Evolutionary conservation across 768 basidiomycete genomes (phyloP).

Genomic region (Amanita rubescens): DNA sequence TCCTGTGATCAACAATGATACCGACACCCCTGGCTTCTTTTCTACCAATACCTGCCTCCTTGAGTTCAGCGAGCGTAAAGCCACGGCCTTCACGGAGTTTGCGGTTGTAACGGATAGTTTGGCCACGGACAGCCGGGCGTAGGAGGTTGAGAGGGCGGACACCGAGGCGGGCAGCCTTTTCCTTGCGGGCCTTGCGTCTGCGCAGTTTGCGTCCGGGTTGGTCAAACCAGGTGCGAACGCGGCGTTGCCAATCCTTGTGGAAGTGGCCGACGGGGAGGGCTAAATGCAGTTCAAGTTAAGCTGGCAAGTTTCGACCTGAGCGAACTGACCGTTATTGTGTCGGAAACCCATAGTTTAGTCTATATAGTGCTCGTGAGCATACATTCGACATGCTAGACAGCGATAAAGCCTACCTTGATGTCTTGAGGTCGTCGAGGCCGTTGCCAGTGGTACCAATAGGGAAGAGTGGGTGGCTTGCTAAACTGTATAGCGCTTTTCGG

Average conservation of each 20-base stretch:
- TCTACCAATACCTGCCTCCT: conserved; percentile 89
- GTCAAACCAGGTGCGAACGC: conserved; percentile 97
- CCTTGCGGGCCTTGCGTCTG: conserved; percentile 85
- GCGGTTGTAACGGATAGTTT: conserved; percentile 97
- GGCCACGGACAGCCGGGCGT: conserved; percentile 94
- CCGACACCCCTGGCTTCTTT: conserved; percentile 92
- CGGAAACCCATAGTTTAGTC: conserved; percentile 67
- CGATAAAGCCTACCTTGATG: conserved; percentile 28
- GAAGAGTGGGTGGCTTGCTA: conserved; percentile 31
- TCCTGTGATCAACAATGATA: conserved; percentile 94
- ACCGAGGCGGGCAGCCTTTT: conserved; percentile 85
- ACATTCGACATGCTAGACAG: neutral
- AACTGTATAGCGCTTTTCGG: conserved; percentile 34
- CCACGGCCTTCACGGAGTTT: conserved; percentile 96
- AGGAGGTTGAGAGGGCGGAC: conserved; percentile 88
- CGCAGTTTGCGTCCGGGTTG: conserved; percentile 98
- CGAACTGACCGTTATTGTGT: conserved; percentile 69
- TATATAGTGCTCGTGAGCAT: conserved; percentile 21
- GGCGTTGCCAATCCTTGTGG: conserved; percentile 98
- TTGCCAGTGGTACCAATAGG: conserved; percentile 25
- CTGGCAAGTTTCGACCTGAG: conserved; percentile 1
- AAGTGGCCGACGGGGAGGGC: conserved; percentile 93
- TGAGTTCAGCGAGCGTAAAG: conserved; percentile 91
- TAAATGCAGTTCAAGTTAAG: conserved; percentile 19
- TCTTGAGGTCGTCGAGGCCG: conserved; percentile 38